Evolutionary conservation across 345 rosid genomes (phyloP).

Genomic region (Sisymbrium altissimum): DNA sequence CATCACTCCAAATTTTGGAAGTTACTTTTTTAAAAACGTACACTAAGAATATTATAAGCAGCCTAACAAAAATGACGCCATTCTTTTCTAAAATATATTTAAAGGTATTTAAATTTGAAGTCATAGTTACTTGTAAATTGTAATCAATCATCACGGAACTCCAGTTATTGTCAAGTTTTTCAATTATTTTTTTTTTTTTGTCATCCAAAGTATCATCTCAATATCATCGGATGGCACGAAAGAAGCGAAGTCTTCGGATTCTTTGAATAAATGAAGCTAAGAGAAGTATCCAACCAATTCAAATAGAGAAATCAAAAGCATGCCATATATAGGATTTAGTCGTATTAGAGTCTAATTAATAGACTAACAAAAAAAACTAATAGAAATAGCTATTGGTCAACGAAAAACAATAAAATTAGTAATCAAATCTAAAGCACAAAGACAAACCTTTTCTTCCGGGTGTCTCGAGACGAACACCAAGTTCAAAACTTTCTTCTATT

Average conservation of each 20-base stretch:
- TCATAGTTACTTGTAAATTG: background rate
- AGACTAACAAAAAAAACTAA: constrained; percentile 5
- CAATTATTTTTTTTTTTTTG: background rate
- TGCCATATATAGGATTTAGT: constrained; percentile 19
- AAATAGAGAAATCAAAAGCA: background rate
- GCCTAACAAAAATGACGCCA: background rate
- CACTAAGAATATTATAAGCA: background rate
- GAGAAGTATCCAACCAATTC: constrained; percentile 1
- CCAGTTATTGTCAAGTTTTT: no score
- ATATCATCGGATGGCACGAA: no score
- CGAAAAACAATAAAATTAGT: constrained; percentile 12
- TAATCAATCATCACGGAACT: background rate
- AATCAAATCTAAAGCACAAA: constrained; percentile 17
- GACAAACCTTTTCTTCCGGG: constrained; percentile 28
- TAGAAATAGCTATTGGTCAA: constrained; percentile 11
- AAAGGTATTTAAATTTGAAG: background rate
- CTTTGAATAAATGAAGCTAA: constrained; percentile 3
- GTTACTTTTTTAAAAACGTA: background rate
- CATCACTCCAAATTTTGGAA: background rate
- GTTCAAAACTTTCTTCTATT: background rate
- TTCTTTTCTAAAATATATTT: background rate
- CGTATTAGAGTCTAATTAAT: constrained; percentile 4
- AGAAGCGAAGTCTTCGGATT: constrained; percentile 10
- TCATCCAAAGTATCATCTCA: no score
- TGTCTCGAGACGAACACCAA: constrained; percentile 32